Evolutionary conservation across 352 stramenopile genomes (phyloP), one percentile per base, ranked within the genome.

Genomic region (Phytophthora constricta): DNA sequence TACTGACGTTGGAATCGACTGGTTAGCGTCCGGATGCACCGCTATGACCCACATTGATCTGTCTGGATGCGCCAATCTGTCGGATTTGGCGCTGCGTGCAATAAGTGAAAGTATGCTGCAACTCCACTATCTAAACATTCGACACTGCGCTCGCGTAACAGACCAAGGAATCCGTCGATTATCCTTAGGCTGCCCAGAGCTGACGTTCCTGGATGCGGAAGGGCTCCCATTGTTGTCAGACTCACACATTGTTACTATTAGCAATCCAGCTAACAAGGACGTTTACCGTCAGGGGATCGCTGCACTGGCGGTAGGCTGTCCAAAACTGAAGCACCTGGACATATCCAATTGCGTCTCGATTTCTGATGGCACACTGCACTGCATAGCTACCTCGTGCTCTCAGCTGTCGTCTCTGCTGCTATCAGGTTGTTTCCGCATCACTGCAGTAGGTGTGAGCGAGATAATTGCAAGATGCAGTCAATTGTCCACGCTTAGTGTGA

Each of bases 1-100:
- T 46, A 96, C 89, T 7, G 94, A 98, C 68, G 94, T 97, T 16
- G 94, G 96, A 0, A 62, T 98, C 14, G 95, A 83, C 33, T 98
- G 93, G 93, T 62, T 98, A n/a, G 78, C 79, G 1, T 79, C 72
- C 1, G 90, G 91, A 14, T 97, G 90, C 28, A 77, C 79, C 33
- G 90, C 87, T 10, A 71, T 98, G 10, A 75, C 79, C n/a, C 65
- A 89, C 49, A 58, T 98, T 13, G 84, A 98, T 58, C 46, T 98
- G 27, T 77, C 77, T 1, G 84, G 82, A 2, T 98, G 93, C 63
- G 57, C 47, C n/a, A 94, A 97, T 61, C 60, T 98, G 16, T 96
- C 92, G 0, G 96, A 98, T 65, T 61, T 89, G 14, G 87, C 88
- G 1, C 59, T 98, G 50, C 85, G 91, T 26, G 79, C 86, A 10